Base-by-base conservation (phyloP, 2,329 filamentous ascomycete genomes). In the Sclerotinia spermophila region DNA sequence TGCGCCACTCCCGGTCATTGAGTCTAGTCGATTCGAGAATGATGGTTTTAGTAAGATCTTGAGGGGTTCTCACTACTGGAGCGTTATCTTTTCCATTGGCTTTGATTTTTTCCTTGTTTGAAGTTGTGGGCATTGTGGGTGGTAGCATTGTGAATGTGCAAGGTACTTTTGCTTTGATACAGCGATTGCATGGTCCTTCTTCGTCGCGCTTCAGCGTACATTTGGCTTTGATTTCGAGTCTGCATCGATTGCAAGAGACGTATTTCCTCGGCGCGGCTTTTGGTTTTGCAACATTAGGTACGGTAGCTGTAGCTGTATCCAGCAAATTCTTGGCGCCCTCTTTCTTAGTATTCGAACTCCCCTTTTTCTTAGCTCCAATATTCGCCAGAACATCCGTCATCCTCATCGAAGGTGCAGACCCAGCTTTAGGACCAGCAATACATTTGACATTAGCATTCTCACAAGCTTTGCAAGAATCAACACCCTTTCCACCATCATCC, bases 131-230 rank as follows among this genome's bases (percentile, higher is more conserved):
- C n/a, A 55, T 21, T 30, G 48, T 13, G 11, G 17, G 30, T 35
- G 27, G n/a, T 6, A 33, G 55, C 11, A 72, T 33, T 3, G 70
- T 68, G 35, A 77, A 77, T 10, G 73, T 71, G 61, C 76, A 78
- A 10, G 61, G 13, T 33, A 72, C 56, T 6, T 56, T 59, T 0
- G 42, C 45, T 38, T 72, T 73, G 2, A 55, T 24, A 67, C 76
- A 77, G 1, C 64, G 24, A 3, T 21, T 68, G 59, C 76, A 78
- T 11, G 76, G 76, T 2, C 76, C 76, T 17, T 71, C 53, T 11
- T 71, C 56, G 6, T 70, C 73, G 11, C 72, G 59, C 38, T 71
- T 73, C 21, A 74, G 61, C 2, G 71, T 72, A 64, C 76, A 77
- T 44, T 44, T 48, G 24, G 21, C 60, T 30, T 59, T 59, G 11